phyloP scores from a whole-genome alignment of 345 rosid species.

The Eucalyptus pumila region DNA sequence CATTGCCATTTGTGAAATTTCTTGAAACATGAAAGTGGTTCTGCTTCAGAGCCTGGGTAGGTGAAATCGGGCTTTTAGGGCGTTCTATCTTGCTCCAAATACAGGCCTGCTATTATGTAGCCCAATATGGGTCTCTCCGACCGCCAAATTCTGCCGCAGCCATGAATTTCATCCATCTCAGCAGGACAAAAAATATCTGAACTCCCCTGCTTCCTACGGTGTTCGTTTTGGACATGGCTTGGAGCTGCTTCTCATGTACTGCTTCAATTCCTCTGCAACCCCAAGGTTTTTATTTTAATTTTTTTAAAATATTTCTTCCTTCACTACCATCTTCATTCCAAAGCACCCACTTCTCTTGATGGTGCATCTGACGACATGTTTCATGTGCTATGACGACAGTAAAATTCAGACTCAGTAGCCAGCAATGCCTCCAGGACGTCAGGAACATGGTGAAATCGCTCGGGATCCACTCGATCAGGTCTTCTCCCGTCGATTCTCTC shows the following conservation, averaged over 20 bases:
- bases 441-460: slow-evolving; percentile 11
- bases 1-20: neutral
- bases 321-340: neutral
- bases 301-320: neutral
- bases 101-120: neutral
- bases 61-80: neutral
- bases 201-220: neutral
- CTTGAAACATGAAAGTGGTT: neutral
- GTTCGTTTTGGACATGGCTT: slow-evolving; percentile 8
- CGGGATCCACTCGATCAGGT: slow-evolving; percentile 17
- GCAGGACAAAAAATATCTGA: neutral
- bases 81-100: neutral
- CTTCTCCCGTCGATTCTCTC: slow-evolving; percentile 36
- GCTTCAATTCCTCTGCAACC: slow-evolving; percentile 8
- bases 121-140: neutral
- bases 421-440: slow-evolving; percentile 6
- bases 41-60: neutral
- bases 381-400: neutral
- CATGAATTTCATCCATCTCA: neutral
- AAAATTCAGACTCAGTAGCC: neutral
- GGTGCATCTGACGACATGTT: neutral
- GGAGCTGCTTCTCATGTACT: slow-evolving; percentile 14
- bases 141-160: neutral
- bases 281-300: neutral
- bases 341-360: neutral